Evolutionary conservation across 2,329 filamentous ascomycete species (phyloP).

Genomic region (Botrytis pseudocinerea): DNA sequence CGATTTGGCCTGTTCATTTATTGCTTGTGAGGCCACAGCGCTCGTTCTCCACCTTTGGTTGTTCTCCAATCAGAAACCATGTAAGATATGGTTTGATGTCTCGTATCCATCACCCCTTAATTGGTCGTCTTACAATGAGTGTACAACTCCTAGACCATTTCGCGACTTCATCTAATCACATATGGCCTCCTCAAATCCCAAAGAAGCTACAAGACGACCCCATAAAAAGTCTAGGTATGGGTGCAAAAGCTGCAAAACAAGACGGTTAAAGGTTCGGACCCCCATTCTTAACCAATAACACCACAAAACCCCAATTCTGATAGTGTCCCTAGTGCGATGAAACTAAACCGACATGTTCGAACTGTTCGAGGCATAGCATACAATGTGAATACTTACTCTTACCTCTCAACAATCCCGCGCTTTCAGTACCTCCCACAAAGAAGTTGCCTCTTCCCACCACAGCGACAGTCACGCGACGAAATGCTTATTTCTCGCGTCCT

Average conservation of each 20-base stretch:
- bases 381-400: conserved; percentile 9
- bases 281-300: not conserved
- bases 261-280: conserved; percentile 1
- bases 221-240: conserved; percentile 20
- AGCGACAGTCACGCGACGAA: not conserved
- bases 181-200: not conserved
- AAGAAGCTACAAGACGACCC: not conserved
- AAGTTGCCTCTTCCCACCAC: not conserved
- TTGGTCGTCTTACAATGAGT: not conserved
- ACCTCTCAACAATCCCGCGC: not conserved
- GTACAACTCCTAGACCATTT: not conserved
- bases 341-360: conserved; percentile 5
- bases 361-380: not conserved
- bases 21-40: not conserved
- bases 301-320: not conserved
- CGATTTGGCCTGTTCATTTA: not conserved
- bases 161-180: not conserved
- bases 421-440: not conserved
- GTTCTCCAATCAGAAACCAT: not conserved
- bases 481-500: not conserved
- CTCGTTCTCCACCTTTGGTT: not conserved
- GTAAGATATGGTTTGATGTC: not conserved
- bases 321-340: conserved; percentile 9
- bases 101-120: not conserved
- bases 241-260: conserved; percentile 19